Base-by-base conservation (phyloP, 2,329 filamentous ascomycete genomes). In the Stagonosporopsis chrysanthemi region DNA sequence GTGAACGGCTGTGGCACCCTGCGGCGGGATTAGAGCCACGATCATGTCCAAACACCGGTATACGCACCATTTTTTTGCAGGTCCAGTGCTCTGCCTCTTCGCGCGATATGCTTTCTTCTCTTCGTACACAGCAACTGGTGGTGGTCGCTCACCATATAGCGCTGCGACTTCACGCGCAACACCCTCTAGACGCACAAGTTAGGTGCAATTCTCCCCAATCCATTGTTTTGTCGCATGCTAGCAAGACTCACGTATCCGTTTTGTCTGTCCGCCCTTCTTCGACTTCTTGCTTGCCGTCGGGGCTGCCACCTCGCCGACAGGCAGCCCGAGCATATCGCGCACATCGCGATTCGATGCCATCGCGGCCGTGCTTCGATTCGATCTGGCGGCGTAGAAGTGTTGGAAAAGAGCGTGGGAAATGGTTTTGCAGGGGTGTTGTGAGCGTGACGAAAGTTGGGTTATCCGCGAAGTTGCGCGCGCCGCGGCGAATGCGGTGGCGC, bases 311-410 rank as follows among this genome's bases (percentile, higher is more conserved):
- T 79, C 69, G 56, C 77, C 69, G 87, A 63, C 88, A 66, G 87
- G 88, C 74, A 96, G 82, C 76, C 93, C 91, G 72, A 96, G 87
- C 73, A 96, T 91, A 76, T 96, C 92, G 80, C 90, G 91, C 67
- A 96, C 86, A 82, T 96, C 92, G 64, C 75, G 71, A 61, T 73
- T 70, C 47, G 73, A 72, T 58, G 74, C 71, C 74, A 77, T 77
- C 63, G 68, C 64, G 64, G 59, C 45, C 55, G 49, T 58, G 43
- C 58, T 46, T 58, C 48, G 48, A 52, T 45, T 64, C 58, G 63
- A 62, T 61, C 63, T 51, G 62, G 61, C 56, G 58, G 63, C 51
- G 60, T 55, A 57, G 54, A 55, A 63, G 50, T 49, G 52, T 38
- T 58, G 56, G 52, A 41, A 64, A 58, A 51, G 41, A 58, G 53